Evolutionary conservation across 202 grass and related monocot genomes (phyloP).

Genomic region (Setaria viridis): DNA sequence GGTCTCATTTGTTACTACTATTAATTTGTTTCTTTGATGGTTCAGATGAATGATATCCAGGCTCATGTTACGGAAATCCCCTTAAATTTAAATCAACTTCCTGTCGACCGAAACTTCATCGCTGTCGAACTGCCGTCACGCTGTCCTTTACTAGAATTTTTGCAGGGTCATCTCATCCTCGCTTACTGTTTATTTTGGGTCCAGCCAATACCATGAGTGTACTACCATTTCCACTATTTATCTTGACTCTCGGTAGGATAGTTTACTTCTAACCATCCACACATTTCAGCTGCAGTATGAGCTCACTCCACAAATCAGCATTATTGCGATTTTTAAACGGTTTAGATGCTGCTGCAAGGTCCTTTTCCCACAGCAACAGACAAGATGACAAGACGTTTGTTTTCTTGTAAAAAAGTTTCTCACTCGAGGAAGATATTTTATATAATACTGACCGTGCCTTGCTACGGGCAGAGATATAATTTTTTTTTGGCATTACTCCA

Average conservation of each 20-base stretch:
- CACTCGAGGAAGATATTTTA: too few relatives aligned
- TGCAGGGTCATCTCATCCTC: not conserved
- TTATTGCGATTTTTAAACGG: not conserved
- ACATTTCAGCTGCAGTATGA: not conserved
- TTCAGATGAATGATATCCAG: not conserved
- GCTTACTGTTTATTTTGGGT: not conserved
- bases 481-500: too few relatives aligned
- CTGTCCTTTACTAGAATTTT: not conserved
- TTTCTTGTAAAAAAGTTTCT: too few relatives aligned
- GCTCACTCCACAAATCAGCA: not conserved
- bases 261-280: not conserved
- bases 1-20: not conserved
- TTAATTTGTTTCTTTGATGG: too few relatives aligned
- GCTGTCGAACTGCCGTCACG: not conserved
- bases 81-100: not conserved
- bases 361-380: not conserved
- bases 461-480: too few relatives aligned
- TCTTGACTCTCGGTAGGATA: not conserved
- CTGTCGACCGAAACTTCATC: not conserved
- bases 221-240: not conserved
- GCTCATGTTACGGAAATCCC: not conserved
- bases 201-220: not conserved
- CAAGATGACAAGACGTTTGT: too few relatives aligned
- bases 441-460: too few relatives aligned
- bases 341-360: not conserved